Evolutionary conservation across 176 grass and related monocot genomes (phyloP), one percentile per base, ranked within the genome.

Genomic region (Tillandsia leiboldiana): DNA sequence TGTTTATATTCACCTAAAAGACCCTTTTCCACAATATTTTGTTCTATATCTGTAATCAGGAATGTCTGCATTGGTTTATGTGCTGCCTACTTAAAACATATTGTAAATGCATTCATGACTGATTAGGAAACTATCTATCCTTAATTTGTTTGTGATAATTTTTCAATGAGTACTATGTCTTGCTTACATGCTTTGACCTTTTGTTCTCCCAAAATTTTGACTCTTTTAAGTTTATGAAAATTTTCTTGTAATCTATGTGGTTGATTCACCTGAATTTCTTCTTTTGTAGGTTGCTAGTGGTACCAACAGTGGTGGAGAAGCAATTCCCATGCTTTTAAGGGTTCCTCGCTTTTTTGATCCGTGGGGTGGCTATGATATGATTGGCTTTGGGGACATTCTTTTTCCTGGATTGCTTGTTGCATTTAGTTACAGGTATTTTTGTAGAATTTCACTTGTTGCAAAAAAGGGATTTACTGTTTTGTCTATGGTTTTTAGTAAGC

Each of bases 291-390:
- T 97, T 77, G 93, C 93, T 72, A 78, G 84, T 70, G 93, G 93
- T 70, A 89, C 92, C 54, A 83, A 75, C 51, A 77, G 83, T 58
- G 93, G 93, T 50, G 84, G 84, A 53, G 86, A 97, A 97, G 28
- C 93, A 65, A 92, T 97, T 73, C 93, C 93, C 22, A 97, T 97
- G 93, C 86, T 97, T 48, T 77, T 97, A 73, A 87, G 78, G 66
- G 86, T 97, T 66, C 93, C 93, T 73, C 86, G 93, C 27, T 90
- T 97, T 77, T 92, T 92, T 87, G 93, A 97, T 87, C 88, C 93
- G 73, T 96, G 93, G 93, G 93, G 89, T 80, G 93, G 93, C 51
- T 92, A 96, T 27, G 93, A 96, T 73, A 96, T 96, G 93, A 96
- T 96, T 77, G 93, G 93, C 70, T 96, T 96, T 77, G 93, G 93